Evolutionary conservation across 2,329 filamentous ascomycete species (phyloP), one percentile per base, ranked within the genome.

Genomic region (Botrytis fragariae): DNA sequence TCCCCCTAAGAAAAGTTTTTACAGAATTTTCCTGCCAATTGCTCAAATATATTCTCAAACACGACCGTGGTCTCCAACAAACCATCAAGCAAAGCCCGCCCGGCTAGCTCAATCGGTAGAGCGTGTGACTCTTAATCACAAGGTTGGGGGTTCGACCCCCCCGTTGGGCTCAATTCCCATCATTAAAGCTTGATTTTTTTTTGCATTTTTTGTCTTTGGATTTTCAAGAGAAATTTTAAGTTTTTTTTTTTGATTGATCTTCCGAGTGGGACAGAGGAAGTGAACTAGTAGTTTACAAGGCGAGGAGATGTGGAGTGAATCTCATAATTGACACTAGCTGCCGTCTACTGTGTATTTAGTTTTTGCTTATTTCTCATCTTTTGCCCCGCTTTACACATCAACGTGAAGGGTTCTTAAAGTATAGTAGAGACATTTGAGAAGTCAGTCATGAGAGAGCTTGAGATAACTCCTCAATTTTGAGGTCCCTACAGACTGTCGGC

Each of bases 81-180:
- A n/a, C 32, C 20, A 65, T 37, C 63, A 65, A 65, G 63, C 69
- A 71, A 65, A 72, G 70, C 64, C 54, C 62, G 75, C 77, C 77
- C 75, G 76, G 77, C 73, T 78, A 79, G 78, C 78, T 79, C 78
- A 79, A 79, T 79, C 77, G 78, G 78, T 79, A 79, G 78, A 79
- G 78, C 78, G 78, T 79, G 77, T 77, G 78, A 74, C 78, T 79
- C 77, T 79, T 78, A 79, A 68, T 68, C 65, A 68, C 65, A 68
- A 68, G 65, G 65, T 68, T 68, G 65, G 65, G 65, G 65, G 65
- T 68, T 68, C 65, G 65, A 68, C 65, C 65, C 65, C 65, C 65
- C 65, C 65, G 65, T 68, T 68, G 65, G 65, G 65, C 65, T 68
- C 64, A 68, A 68, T 68, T 10, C 64, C 64, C 64, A 29, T 22